phyloP scores from a whole-genome alignment of 2,329 filamentous ascomycete genomes.

The Fusarium pilosicola region DNA sequence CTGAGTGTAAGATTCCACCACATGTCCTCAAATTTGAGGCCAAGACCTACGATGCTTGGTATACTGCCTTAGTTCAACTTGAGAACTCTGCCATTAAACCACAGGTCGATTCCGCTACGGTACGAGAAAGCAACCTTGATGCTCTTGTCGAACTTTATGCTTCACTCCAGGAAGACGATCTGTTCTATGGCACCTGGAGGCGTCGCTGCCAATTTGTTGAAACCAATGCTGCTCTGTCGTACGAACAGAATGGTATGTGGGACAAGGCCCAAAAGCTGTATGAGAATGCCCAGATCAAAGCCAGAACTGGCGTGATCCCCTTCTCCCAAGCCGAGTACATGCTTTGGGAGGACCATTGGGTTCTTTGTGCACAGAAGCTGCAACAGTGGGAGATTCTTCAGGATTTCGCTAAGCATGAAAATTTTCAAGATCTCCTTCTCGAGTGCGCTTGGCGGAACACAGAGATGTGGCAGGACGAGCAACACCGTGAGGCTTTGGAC shows the following conservation, averaged over 20 bases:
- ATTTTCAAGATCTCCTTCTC: slow-evolving; percentile 93
- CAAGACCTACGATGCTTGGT: slow-evolving; percentile 96
- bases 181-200: slow-evolving; percentile 98
- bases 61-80: slow-evolving; percentile 89
- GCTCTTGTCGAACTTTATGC: slow-evolving; percentile 95
- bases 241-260: slow-evolving; percentile 99
- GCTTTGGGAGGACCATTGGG: slow-evolving; percentile 99
- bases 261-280: slow-evolving; percentile 98
- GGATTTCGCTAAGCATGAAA: slow-evolving; percentile 98
- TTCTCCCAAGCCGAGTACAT: slow-evolving; percentile 98
- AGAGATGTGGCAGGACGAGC: slow-evolving; percentile 90
- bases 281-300: slow-evolving; percentile 96
- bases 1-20: slow-evolving; percentile 90
- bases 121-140: slow-evolving; percentile 94
- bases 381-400: slow-evolving; percentile 99
- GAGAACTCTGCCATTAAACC: slow-evolving; percentile 90
- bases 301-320: slow-evolving; percentile 92
- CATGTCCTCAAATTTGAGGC: slow-evolving; percentile 97
- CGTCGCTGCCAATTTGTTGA: slow-evolving; percentile 95
- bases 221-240: slow-evolving; percentile 95
- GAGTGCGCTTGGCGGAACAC: slow-evolving; percentile 96
- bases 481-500: slow-evolving; percentile 89
- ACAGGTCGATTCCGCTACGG: slow-evolving; percentile 81
- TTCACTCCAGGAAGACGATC: slow-evolving; percentile 89
- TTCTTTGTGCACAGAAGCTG: slow-evolving; percentile 95